Base-by-base conservation (phyloP, 441 rosid species). In the Breynia disticha region DNA sequence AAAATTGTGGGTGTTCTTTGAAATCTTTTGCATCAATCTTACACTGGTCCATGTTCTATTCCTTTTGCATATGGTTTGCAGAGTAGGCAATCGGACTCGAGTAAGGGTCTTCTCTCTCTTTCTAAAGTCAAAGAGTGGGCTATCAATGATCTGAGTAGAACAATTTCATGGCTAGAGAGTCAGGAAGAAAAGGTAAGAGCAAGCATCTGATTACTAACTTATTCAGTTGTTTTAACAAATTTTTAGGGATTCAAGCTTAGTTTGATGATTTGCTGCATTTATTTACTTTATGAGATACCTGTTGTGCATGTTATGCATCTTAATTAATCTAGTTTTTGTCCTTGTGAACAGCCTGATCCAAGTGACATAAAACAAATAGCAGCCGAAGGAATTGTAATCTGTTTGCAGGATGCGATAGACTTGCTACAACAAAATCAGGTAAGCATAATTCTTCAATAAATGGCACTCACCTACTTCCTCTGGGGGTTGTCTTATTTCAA, bases 381-480 rank as follows among this genome's bases (percentile, higher is more conserved):
- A 48, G 82, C 95, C 21, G 82, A 80, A 72, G 97, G 99, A 64
- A 81, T 94, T 66, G 69, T 87, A 60, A 81, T 86, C 41, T 94
- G 97, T 63, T 79, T 94, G 64, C 95, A 85, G 72, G 99, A 94
- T 60, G 86, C 90, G 49, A 77, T 94, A 64, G 93, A 87, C 69
- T 70, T 83, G 56, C 84, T 94, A 50, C 86, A 78, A 54, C 84
- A 83, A 60, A 79, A 87, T 62, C 87, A 80, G 96, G 99, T 82
- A 60, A 65, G 9, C 41, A 15, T 11, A 35, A 64, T 50, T 59
- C 47, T 19, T 1, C 12, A 4, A 28, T 28, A 3, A 4, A 28
- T 28, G 35, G 0, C 0, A 28, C 35, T 9, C 8, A 28, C 8
- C 35, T 28, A 9, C 35, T 4, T 28, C 35, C 8, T 28, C 35